Percentiles rank a stretch among this genome's conserved stretches.
phyloP scores from a whole-genome alignment of 352 stramenopile species.

The Globisporangium middletonii region DNA sequence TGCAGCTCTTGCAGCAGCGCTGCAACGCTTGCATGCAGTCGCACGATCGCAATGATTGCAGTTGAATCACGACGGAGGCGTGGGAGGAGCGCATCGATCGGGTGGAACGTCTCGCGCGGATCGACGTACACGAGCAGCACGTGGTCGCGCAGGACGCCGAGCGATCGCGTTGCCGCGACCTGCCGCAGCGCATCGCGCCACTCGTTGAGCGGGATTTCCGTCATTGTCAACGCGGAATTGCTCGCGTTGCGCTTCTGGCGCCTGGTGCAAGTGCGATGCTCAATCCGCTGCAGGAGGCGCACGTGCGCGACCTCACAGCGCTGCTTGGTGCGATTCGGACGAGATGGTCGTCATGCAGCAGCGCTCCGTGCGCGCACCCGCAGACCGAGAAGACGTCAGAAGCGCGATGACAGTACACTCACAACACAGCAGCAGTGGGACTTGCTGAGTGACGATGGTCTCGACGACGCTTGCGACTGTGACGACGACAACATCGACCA shows the following conservation, averaged over 20 bases:
- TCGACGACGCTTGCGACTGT: too few relatives aligned
- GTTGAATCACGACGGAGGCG: background rate
- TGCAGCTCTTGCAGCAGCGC: constrained; percentile 2
- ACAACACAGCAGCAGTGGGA: constrained; percentile 16
- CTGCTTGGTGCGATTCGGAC: constrained; percentile 24
- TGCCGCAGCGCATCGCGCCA: constrained; percentile 7
- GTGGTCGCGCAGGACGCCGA: constrained; percentile 4
- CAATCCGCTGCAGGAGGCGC: constrained; percentile 25
- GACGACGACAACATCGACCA: background rate
- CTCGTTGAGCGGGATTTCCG: background rate
- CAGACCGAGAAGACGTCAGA: background rate
- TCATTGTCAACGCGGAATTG: background rate
- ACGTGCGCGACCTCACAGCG: constrained; percentile 20
- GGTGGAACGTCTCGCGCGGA: constrained; percentile 7
- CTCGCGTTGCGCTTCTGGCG: background rate
- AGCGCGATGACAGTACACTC: background rate
- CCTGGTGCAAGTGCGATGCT: constrained; percentile 14
- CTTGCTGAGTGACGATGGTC: background rate
- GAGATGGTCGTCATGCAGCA: constrained; percentile 25
- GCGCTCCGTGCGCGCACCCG: background rate
- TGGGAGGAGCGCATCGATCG: constrained; percentile 13
- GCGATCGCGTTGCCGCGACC: background rate
- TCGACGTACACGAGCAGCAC: constrained; percentile 13
- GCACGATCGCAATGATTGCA: constrained; percentile 6
- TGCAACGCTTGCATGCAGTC: constrained; percentile 6